Evolutionary conservation across 768 basidiomycete species (phyloP).

Genomic region (Lentinula edodes): DNA sequence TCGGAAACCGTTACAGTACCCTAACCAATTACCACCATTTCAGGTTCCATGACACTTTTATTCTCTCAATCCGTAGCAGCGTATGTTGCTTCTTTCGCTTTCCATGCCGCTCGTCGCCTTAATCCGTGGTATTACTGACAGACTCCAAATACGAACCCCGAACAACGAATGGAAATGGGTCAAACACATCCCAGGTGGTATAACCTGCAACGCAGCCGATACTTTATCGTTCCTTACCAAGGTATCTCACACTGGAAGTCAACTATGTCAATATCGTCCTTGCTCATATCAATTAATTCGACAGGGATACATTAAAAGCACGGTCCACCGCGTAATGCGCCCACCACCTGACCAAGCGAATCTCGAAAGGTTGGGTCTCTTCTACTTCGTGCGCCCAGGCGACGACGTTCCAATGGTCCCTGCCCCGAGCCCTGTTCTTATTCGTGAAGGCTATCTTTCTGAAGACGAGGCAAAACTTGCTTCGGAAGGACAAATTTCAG

Average conservation of each 20-base stretch:
- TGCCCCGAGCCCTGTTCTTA: conserved; percentile 33
- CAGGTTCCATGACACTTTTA: conserved; percentile 29
- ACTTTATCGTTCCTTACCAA: conserved; percentile 36
- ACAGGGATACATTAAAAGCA: conserved; percentile 40
- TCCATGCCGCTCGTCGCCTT: not conserved
- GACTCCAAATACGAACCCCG: conserved; percentile 30
- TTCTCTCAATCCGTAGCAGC: conserved; percentile 31
- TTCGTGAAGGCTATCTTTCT: conserved; percentile 23
- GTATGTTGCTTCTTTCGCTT: conserved; percentile 1
- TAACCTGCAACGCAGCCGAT: conserved; percentile 33
- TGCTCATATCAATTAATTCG: not conserved
- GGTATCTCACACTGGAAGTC: not conserved
- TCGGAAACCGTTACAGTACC: not conserved
- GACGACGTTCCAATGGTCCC: conserved; percentile 33
- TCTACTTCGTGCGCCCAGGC: conserved; percentile 40
- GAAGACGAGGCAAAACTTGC: conserved; percentile 12
- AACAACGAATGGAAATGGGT: conserved; percentile 29
- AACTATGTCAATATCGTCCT: not conserved
- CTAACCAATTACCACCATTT: not conserved
- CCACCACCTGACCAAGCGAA: conserved; percentile 40
- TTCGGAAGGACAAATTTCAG: not conserved
- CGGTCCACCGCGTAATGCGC: conserved; percentile 43
- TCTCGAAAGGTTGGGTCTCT: conserved; percentile 35
- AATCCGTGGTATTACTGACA: not conserved
- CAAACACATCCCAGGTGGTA: conserved; percentile 24